A percentile compares a stretch with the other conserved stretches of the same genome.
These are phyloP conservation scores for Xenosphaeropsis pyriputrescens DNA, from an alignment of 2,329 filamentous ascomycete genomes.

Conservation along the genomic window DNA sequence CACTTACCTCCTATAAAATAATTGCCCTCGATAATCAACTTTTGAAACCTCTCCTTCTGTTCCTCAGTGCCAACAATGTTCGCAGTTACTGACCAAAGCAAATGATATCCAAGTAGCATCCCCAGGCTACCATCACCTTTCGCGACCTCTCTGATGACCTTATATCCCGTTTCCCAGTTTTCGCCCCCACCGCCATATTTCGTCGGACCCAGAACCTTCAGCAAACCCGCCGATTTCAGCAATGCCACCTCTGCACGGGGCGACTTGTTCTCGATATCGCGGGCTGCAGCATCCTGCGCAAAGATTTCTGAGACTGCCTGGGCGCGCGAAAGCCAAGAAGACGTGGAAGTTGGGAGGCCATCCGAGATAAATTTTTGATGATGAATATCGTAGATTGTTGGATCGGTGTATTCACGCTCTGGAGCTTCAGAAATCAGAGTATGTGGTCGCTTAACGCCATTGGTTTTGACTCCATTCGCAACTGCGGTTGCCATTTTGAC, in stretches of 20 bases:
- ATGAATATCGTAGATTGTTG: conserved; percentile 23
- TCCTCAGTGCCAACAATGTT: conserved; percentile 43
- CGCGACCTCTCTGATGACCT: conserved; percentile 44
- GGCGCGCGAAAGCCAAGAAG: conserved; percentile 31
- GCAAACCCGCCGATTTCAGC: conserved; percentile 32
- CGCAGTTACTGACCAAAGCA: conserved; percentile 47
- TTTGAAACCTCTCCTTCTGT: conserved; percentile 39
- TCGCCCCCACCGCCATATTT: conserved; percentile 37
- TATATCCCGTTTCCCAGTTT: conserved; percentile 38
- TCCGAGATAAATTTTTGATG: conserved; percentile 20
- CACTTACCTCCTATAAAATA: conserved; percentile 43
- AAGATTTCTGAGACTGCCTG: conserved; percentile 32
- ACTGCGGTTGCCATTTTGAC: too few species aligned
- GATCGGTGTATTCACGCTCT: conserved; percentile 16
- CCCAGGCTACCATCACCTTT: conserved; percentile 51
- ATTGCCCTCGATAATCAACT: conserved; percentile 46
- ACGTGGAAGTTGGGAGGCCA: conserved; percentile 22
- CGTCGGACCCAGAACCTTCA: conserved; percentile 32
- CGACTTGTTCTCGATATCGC: conserved; percentile 35
- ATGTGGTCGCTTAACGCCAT: too few species aligned
- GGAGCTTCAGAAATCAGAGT: too few species aligned
- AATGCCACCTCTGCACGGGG: conserved; percentile 33
- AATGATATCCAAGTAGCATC: conserved; percentile 50
- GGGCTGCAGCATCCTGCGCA: conserved; percentile 26
- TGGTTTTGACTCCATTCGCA: too few species aligned